Percentiles rank a stretch among this genome's conserved stretches.
phyloP scores from a whole-genome alignment of 2,329 filamentous ascomycete species.

The Anisogramma anomala region DNA sequence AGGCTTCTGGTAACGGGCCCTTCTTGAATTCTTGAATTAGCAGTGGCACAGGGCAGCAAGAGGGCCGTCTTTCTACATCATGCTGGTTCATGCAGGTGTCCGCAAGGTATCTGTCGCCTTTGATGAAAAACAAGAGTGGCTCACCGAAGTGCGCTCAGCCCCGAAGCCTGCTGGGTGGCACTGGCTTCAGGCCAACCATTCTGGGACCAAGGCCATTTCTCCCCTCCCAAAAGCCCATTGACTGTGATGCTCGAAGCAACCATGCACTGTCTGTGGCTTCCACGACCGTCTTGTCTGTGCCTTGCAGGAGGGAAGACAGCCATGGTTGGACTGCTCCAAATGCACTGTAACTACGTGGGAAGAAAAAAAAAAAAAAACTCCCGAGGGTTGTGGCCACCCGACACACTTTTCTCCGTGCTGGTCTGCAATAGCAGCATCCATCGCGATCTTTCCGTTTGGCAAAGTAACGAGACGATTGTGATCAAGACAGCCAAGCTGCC shows the following conservation, averaged over 20 bases:
- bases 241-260: not conserved
- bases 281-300: too few species aligned
- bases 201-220: slow-evolving; percentile 3
- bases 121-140: slow-evolving; percentile 1
- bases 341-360: too few species aligned
- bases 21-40: too few species aligned
- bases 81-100: slow-evolving; percentile 13
- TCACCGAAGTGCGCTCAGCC: slow-evolving; percentile 7
- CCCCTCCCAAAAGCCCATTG: not conserved
- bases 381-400: too few species aligned
- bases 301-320: slow-evolving; percentile 2
- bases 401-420: too few species aligned
- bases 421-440: too few species aligned
- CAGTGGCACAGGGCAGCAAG: not conserved
- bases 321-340: not conserved
- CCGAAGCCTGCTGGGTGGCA: slow-evolving; percentile 5
- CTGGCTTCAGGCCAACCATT: slow-evolving; percentile 2
- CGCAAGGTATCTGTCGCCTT: not conserved
- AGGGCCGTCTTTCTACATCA: not conserved
- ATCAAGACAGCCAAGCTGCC: too few species aligned
- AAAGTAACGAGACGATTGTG: too few species aligned
- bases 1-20: not conserved
- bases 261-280: too few species aligned
- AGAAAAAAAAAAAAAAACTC: too few species aligned
- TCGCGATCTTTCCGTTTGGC: too few species aligned